A percentile compares a stretch with the other conserved stretches of the same genome.
phyloP scores from a whole-genome alignment of 2,329 filamentous ascomycete genomes.

The Cladophialophora exuberans region DNA sequence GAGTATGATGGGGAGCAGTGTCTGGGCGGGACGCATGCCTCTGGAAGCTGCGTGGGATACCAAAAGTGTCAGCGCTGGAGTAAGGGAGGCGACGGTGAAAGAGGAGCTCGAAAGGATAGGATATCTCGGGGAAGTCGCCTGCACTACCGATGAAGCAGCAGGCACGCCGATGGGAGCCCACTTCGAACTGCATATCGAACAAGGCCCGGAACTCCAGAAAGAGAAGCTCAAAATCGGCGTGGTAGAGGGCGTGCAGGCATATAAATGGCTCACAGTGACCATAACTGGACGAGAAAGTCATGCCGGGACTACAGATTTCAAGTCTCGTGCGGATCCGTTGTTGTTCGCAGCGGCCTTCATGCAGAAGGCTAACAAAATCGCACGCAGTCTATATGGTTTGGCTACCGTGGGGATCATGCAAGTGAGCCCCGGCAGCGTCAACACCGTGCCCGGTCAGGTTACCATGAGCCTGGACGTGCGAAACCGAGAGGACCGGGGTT shows the following conservation, averaged over 20 bases:
- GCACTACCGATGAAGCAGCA: constrained; percentile 45
- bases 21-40: constrained; percentile 71
- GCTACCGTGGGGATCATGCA: constrained; percentile 72
- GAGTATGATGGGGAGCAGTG: constrained; percentile 73
- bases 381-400: constrained; percentile 59
- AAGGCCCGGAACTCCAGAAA: constrained; percentile 74
- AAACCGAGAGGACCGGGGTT: constrained; percentile 24
- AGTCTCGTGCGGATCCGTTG: constrained; percentile 68
- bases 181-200: constrained; percentile 85
- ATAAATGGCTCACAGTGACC: constrained; percentile 72
- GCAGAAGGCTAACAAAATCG: constrained; percentile 65
- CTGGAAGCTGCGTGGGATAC: constrained; percentile 64
- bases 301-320: constrained; percentile 73
- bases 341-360: constrained; percentile 71
- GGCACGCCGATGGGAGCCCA: constrained; percentile 73
- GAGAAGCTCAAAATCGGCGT: constrained; percentile 67
- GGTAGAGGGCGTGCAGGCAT: constrained; percentile 74
- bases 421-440: constrained; percentile 68
- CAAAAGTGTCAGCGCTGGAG: constrained; percentile 59
- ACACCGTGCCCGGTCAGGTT: constrained; percentile 73
- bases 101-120: constrained; percentile 69
- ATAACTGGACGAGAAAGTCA: constrained; percentile 71
- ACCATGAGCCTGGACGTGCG: constrained; percentile 32
- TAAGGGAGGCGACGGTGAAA: constrained; percentile 55
- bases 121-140: constrained; percentile 64